Conservation (phyloP, 2,329 filamentous ascomycete genomes). For the Endoconidiophora laricicola region DNA sequence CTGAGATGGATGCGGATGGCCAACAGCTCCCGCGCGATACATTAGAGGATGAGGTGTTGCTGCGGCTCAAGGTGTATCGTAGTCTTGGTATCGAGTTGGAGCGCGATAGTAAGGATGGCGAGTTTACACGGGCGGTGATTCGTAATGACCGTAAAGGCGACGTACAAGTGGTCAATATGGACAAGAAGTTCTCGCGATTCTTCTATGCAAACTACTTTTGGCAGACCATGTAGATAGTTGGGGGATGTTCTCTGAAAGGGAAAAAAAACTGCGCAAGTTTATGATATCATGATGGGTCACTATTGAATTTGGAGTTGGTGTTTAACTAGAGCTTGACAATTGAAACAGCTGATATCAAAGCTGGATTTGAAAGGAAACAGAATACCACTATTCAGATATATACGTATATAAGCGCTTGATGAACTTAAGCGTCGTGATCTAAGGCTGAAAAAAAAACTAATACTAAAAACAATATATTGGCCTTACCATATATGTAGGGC, state of each 20-base stretch:
- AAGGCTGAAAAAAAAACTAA: not conserved
- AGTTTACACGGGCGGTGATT: constrained; percentile 73
- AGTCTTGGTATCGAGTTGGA: constrained; percentile 83
- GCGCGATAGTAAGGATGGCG: constrained; percentile 52
- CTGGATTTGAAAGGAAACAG: not conserved
- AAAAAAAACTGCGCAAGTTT: not conserved
- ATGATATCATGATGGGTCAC: constrained; percentile 4
- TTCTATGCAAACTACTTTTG: constrained; percentile 97
- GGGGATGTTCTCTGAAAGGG: constrained; percentile 2
- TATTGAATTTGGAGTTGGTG: constrained; percentile 1
- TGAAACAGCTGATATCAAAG: too few species aligned
- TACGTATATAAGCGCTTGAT: too few species aligned
- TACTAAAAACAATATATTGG: not conserved
- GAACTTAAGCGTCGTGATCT: not conserved
- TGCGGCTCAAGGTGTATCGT: constrained; percentile 81
- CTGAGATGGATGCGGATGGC: constrained; percentile 17
- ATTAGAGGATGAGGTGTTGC: constrained; percentile 46
- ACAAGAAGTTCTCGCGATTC: constrained; percentile 76
- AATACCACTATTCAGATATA: not conserved
- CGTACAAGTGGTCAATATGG: constrained; percentile 86
- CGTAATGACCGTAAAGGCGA: constrained; percentile 76
- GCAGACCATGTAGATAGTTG: constrained; percentile 48
- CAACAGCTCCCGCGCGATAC: constrained; percentile 21
- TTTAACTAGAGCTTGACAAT: not conserved
- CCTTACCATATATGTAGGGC: constrained; percentile 1